Base-by-base conservation (phyloP, 306 rosid species). In the Quercus agrifolia region DNA sequence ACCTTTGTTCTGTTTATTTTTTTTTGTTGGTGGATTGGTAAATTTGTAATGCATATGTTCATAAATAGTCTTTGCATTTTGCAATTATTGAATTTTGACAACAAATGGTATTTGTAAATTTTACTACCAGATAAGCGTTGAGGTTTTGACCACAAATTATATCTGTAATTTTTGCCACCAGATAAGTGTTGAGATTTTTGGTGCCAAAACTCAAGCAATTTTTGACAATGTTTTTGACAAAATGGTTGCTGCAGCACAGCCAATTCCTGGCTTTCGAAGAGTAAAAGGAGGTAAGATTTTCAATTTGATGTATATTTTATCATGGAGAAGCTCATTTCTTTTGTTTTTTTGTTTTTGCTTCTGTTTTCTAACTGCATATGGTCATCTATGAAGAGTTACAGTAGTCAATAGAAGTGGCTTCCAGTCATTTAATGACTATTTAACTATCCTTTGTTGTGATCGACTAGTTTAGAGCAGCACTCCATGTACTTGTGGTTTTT, bases 191-290 rank as follows among this genome's bases (percentile, higher is more conserved):
- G 94, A 91, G 82, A 97, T 86, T 7, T 87, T 85, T 59, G 97
- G 95, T 66, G 71, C 79, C 82, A 88, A 78, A 86, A 92, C 94
- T 52, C 89, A 83, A 78, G 85, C 61, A 73, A 83, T 89, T 77
- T 94, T 92, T 49, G 87, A 94, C 78, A 75, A 85, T 20, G 89
- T 92, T 79, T 91, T 92, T 82, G 79, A 77, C 59, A 81, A 87
- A 87, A 92, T 94, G 97, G 97, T 92, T 70, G 88, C 89, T 63
- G 94, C 88, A 63, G 97, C 97, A 31, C 97, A 94, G 82, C 98
- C 98, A 23, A 94, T 94, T 77, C 97, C 95, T 2, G 97, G 98
- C 38, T 92, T 94, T 80, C 85, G 98, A 77, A 92, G 98, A 87
- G 93, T 87, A 56, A 94, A 90, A 90, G 98, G 97, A 90, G 98